Evolutionary conservation across 73 alveolate species (phyloP).

Genomic region (Tetrahymena malaccensis): DNA sequence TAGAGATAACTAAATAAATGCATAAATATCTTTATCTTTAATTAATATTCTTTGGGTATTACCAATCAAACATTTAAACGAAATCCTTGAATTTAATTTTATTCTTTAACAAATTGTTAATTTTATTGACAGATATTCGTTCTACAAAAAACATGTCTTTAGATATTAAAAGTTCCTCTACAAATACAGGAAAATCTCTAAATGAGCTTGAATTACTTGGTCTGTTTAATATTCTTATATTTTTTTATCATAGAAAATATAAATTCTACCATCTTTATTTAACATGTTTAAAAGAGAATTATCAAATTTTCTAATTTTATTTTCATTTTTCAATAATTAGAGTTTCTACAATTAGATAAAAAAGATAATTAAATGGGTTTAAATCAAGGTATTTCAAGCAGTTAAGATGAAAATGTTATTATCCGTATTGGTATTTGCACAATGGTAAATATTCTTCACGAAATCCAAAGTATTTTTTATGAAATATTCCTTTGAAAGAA

Average conservation of each 20-base stretch:
- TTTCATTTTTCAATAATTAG: neutral
- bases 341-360: neutral
- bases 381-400: neutral
- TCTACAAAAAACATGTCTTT: neutral
- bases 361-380: neutral
- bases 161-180: neutral
- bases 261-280: too few species aligned
- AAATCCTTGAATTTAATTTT: neutral
- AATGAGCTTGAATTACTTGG: neutral
- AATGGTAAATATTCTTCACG: neutral
- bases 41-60: too few species aligned
- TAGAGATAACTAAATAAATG: neutral
- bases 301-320: neutral
- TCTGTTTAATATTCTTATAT: neutral
- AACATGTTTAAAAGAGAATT: neutral
- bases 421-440: neutral
- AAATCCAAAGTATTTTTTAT: too few species aligned
- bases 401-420: neutral
- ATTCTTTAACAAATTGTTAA: neutral
- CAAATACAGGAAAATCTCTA: neutral
- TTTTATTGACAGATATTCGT: neutral
- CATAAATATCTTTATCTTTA: too few species aligned
- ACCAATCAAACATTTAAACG: neutral
- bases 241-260: neutral
- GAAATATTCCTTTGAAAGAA: neutral